phyloP scores from a whole-genome alignment of 2,329 filamentous ascomycete genomes.

The Dryadomyces quercus-mongolicae region DNA sequence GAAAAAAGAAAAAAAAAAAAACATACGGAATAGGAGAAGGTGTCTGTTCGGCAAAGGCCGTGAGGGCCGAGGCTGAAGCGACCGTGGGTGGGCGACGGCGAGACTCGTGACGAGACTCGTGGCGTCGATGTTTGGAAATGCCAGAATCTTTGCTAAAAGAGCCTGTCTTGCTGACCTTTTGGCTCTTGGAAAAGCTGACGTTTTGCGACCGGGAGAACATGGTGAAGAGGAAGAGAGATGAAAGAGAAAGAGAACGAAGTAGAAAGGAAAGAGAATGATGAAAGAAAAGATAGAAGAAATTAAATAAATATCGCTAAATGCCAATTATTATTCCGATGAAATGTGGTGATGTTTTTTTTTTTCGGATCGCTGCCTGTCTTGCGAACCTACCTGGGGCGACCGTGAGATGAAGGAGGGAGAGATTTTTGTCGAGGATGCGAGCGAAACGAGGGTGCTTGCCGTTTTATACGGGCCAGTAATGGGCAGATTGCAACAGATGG shows the following conservation, averaged over 20 bases:
- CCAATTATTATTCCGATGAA: no score
- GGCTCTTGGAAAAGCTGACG: slow-evolving; percentile 41
- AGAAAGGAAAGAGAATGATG: slow-evolving; percentile 1
- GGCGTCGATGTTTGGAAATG: slow-evolving; percentile 37
- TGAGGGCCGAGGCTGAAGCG: slow-evolving; percentile 26
- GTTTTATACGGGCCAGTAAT: not conserved
- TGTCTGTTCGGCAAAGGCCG: slow-evolving; percentile 16
- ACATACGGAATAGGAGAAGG: slow-evolving; percentile 23
- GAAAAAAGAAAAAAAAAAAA: slow-evolving; percentile 14
- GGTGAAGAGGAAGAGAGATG: not conserved
- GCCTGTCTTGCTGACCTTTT: slow-evolving; percentile 36
- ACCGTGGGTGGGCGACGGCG: slow-evolving; percentile 36
- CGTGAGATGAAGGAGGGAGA: not conserved
- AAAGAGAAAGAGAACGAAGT: not conserved
- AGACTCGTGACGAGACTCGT: slow-evolving; percentile 25
- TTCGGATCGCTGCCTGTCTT: not conserved
- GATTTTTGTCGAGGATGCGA: not conserved
- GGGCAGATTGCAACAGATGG: no score
- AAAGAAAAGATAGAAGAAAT: no score
- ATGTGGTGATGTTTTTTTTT: no score
- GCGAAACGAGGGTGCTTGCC: not conserved
- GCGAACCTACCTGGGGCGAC: not conserved
- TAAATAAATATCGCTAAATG: no score
- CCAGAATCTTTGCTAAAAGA: slow-evolving; percentile 42
- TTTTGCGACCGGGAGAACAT: slow-evolving; percentile 38